Evolutionary conservation across 495 filamentous ascomycete genomes (phyloP).

Genomic region (Opeltia flavorubescens): DNA sequence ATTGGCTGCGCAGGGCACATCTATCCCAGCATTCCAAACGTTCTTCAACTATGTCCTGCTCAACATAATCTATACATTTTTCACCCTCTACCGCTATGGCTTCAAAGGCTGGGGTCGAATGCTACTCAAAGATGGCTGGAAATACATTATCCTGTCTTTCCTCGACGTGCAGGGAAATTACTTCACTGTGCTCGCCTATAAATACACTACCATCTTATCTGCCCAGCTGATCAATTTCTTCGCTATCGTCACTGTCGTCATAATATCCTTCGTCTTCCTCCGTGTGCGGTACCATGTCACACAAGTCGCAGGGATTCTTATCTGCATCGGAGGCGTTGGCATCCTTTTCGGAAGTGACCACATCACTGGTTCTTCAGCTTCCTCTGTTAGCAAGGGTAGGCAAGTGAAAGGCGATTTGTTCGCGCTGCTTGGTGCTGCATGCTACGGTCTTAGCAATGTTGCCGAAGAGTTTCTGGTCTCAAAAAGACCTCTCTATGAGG

Average conservation of each 20-base stretch:
- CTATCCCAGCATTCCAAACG: constrained; percentile 93
- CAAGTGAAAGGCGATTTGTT: constrained; percentile 89
- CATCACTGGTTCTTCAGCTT: constrained; percentile 45
- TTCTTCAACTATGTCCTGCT: constrained; percentile 90
- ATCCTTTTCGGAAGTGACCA: constrained; percentile 79
- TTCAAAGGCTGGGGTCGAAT: constrained; percentile 51
- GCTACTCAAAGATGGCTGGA: constrained; percentile 64
- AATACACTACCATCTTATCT: constrained; percentile 37
- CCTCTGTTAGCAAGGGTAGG: constrained; percentile 41
- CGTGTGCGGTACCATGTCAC: constrained; percentile 74
- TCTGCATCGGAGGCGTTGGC: constrained; percentile 89
- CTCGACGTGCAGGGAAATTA: constrained; percentile 95
- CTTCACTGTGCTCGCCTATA: constrained; percentile 88
- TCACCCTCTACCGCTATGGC: constrained; percentile 73
- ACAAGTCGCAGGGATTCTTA: constrained; percentile 72
- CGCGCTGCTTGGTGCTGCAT: constrained; percentile 71
- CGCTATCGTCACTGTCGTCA: constrained; percentile 87
- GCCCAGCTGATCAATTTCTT: constrained; percentile 97
- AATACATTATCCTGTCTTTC: constrained; percentile 85
- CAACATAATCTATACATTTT: constrained; percentile 64
- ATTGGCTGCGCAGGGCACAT: constrained; percentile 51
- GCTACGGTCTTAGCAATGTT: constrained; percentile 84
- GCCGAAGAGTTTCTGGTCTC: constrained; percentile 87
- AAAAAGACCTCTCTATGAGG: constrained; percentile 80
- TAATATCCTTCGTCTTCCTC: constrained; percentile 69